Percentiles rank a stretch among this genome's conserved stretches.
Evolutionary conservation across 352 stramenopile genomes (phyloP).

Genomic region (Phytophthora brassicae): DNA sequence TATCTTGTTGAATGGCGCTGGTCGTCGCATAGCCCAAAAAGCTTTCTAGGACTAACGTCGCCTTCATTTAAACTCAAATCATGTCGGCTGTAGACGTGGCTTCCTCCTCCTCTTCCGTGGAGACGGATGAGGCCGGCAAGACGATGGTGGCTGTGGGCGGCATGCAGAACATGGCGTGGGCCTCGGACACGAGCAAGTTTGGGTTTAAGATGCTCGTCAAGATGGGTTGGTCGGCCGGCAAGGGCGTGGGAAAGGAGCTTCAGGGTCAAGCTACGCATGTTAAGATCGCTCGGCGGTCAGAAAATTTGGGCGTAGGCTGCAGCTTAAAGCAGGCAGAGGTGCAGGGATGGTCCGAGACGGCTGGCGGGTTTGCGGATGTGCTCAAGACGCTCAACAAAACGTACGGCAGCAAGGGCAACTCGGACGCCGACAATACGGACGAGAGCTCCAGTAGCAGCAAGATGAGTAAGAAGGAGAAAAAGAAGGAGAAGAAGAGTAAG

Average conservation of each 20-base stretch:
- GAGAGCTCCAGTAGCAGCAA: constrained; percentile 25
- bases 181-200: constrained; percentile 90
- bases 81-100: constrained; percentile 36
- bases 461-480: constrained; percentile 34
- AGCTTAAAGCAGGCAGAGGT: constrained; percentile 88
- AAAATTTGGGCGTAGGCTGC: constrained; percentile 91
- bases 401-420: constrained; percentile 53
- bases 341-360: constrained; percentile 85
- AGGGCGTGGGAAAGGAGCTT: constrained; percentile 92
- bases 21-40: constrained; percentile 18
- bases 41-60: not conserved
- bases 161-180: constrained; percentile 90
- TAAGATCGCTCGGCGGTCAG: constrained; percentile 84
- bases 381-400: constrained; percentile 86
- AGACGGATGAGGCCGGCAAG: constrained; percentile 36
- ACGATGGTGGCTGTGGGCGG: constrained; percentile 82
- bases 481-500: constrained; percentile 49
- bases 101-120: constrained; percentile 20
- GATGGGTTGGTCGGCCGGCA: constrained; percentile 95
- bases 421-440: constrained; percentile 31
- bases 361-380: constrained; percentile 79
- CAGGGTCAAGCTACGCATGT: constrained; percentile 89
- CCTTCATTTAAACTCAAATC: no score
- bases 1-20: not conserved
- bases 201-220: constrained; percentile 95